Base-by-base conservation (phyloP, 441 rosid genomes). In the Adansonia rubrostipa region DNA sequence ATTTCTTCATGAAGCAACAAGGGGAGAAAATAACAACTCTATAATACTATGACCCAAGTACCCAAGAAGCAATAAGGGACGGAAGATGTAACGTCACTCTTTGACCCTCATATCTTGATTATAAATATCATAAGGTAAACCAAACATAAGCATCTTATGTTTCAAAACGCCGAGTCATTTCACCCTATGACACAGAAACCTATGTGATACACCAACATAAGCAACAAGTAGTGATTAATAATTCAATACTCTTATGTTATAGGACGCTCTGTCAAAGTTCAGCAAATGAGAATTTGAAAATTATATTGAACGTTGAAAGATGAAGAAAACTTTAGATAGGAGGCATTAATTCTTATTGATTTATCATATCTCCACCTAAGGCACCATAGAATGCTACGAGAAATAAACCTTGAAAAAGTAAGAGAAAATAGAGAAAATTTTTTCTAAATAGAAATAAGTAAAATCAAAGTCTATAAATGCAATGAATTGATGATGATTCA, bases 161-260 rank as follows among this genome's bases (percentile, higher is more conserved):
- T 47, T 53, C 63, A 71, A 54, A 54, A 50, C 17, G 61, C 11
- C 19, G 11, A 20, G 62, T 28, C 28, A 51, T 56, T 70, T 71
- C 47, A 71, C 75, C 68, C 61, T 33, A 53, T 28, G 11, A 53
- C 61, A 53, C 48, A 6, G 4, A 53, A 33, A 71, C 40, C 8
- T 51, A 53, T 9, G 22, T 22, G 47, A 10, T 71, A 71, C 45
- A 70, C 22, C 60, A 71, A 71, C 74, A 71, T 28, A 53, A 71
- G 74, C 74, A 9, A 13, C 22, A 10, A 68, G 33, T 20, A 68
- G 9, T 47, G 17, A 48, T 47, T 33, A 33, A 33, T 44, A 44
- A 33, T 63, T 42, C 44, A 53, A 40, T 28, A 17, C 61, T 9
- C 63, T 36, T n/a, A 71, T 9, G 48, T 57, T 53, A 19, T 5